Evolutionary conservation across 1,139 yeast species (phyloP), one percentile per base, ranked within the genome.

Genomic region (Torulaspora pretoriensis): DNA sequence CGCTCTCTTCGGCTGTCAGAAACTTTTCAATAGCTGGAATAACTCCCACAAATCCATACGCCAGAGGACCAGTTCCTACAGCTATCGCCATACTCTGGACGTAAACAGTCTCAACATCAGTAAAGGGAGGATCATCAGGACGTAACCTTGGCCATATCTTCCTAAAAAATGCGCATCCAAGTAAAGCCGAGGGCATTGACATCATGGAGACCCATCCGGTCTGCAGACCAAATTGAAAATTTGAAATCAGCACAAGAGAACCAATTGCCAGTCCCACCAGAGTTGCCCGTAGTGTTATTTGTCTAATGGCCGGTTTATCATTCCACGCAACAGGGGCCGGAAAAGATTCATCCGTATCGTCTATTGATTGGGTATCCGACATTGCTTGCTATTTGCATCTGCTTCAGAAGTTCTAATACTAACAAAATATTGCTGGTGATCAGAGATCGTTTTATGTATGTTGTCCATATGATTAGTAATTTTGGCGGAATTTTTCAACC

Each of bases 161-260:
- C 50, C 43, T 78, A 72, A 90, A 92, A 19, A 84, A 69, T 0
- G 96, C 86, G 65, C 80, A 90, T 1, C 95, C 97, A 17, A 92
- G 67, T 42, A 92, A 67, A 0, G 97, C 96, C 5, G 96, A 84
- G 0, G 98, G 97, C 45, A 92, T 70, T n/a, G 96, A 85, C 98
- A 92, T 92, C 98, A 92, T 92, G 7, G 96, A 88, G 1, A 92
- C 97, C 98, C 98, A 92, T 1, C 98, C 98, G 0, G 97, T 90
- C 61, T 92, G 98, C 24, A 92, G 71, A 1, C 98, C 98, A 64
- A 92, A 92, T 61, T 90, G 97, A 69, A 92, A 92, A 64, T 92
- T 92, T 2, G 96, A 87, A 17, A 89, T 70, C 30, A 90, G 71
- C 24, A 90, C 90, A 25, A 90, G 67, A 0, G 96, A 77, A 0